Percentiles rank a stretch among this genome's conserved stretches.
phyloP scores from a whole-genome alignment of 2,329 filamentous ascomycete species.

The Diaporthe vaccinii region DNA sequence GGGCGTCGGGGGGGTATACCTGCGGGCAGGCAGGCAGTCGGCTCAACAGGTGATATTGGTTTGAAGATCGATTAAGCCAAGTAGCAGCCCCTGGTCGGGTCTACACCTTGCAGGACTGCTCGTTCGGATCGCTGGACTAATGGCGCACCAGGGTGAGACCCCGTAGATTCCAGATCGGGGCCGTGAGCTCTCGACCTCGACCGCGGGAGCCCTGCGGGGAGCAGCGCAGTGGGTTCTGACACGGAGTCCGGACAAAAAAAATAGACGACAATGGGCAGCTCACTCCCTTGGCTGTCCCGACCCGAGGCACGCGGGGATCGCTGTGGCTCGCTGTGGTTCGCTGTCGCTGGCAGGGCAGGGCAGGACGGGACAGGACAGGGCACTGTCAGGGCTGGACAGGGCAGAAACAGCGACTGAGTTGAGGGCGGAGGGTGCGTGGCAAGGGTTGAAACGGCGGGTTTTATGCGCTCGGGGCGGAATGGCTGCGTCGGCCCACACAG shows the following conservation, averaged over 20 bases:
- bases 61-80: constrained; percentile 31
- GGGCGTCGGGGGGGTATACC: constrained; percentile 19
- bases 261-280: constrained; percentile 8
- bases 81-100: constrained; percentile 34
- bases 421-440: constrained; percentile 16
- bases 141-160: constrained; percentile 34
- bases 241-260: constrained; percentile 10
- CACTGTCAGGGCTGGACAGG: constrained; percentile 17
- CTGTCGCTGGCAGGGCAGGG: constrained; percentile 12
- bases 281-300: constrained; percentile 27
- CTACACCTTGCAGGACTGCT: constrained; percentile 25
- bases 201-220: constrained; percentile 25
- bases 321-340: constrained; percentile 5
- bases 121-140: constrained; percentile 12
- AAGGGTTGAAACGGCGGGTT: constrained; percentile 33
- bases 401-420: constrained; percentile 4
- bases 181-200: constrained; percentile 27
- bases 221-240: constrained; percentile 14
- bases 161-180: constrained; percentile 28
- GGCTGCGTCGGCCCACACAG: constrained; percentile 28
- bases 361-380: constrained; percentile 5
- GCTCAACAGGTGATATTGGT: constrained; percentile 17
- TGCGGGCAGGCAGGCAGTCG: constrained; percentile 15
- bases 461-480: constrained; percentile 34
- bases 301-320: constrained; percentile 26